phyloP scores from a whole-genome alignment of 106 monocot genomes.

The Vanilla planifolia region DNA sequence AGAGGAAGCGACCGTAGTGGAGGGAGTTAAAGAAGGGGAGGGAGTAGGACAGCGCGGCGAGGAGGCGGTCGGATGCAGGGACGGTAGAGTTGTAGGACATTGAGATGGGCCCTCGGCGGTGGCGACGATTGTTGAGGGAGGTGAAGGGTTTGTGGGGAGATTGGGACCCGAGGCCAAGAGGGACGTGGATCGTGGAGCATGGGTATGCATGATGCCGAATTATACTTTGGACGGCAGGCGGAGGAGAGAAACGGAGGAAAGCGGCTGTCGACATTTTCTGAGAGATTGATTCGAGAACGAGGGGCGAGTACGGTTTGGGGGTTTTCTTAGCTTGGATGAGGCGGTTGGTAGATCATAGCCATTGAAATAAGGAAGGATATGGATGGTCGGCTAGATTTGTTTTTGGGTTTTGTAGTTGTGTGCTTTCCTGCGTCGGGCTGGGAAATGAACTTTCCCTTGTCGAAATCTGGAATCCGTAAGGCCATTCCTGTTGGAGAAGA shows the following conservation, averaged over 20 bases:
- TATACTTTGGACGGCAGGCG: slow-evolving; percentile 12
- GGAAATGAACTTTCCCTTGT: too few species aligned
- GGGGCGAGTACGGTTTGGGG: neutral
- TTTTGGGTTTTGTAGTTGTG: too few species aligned
- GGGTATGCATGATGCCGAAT: neutral
- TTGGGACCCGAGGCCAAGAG: slow-evolving; percentile 4
- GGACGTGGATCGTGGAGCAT: slow-evolving; percentile 9
- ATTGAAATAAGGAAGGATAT: too few species aligned
- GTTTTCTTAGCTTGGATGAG: neutral
- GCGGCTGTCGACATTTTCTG: slow-evolving; percentile 27
- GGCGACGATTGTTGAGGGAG: neutral
- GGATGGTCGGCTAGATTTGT: too few species aligned
- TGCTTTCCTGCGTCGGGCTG: too few species aligned
- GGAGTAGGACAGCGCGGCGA: slow-evolving; percentile 59
- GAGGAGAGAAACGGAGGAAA: slow-evolving; percentile 42
- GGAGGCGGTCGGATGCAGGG: slow-evolving; percentile 57
- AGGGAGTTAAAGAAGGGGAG: slow-evolving; percentile 85
- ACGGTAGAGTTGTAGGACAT: slow-evolving; percentile 23
- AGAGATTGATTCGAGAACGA: neutral
- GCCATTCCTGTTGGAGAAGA: too few species aligned
- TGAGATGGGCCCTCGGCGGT: slow-evolving; percentile 8
- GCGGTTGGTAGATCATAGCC: too few species aligned
- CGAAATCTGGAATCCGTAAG: too few species aligned
- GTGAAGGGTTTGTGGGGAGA: neutral
- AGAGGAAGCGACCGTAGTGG: slow-evolving; percentile 77